Percentiles rank a stretch among this genome's conserved stretches.
phyloP scores from a whole-genome alignment of 2,329 filamentous ascomycete genomes.

The Alternaria hordeiaustralica region DNA sequence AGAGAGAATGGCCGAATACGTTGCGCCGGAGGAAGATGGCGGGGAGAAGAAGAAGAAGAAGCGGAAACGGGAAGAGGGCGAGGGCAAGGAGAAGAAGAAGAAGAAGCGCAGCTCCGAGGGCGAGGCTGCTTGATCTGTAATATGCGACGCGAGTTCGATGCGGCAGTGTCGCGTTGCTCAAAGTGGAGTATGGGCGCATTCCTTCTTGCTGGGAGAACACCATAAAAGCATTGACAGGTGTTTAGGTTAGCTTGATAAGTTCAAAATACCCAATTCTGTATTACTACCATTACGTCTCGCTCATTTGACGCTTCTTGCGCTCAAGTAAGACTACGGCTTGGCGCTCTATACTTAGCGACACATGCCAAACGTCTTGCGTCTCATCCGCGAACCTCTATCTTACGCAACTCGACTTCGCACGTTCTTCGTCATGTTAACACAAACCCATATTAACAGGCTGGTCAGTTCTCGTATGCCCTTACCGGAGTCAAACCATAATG shows the following conservation, averaged over 20 bases:
- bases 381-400: slow-evolving; percentile 15
- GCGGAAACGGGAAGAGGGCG: slow-evolving; percentile 58
- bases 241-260: slow-evolving; percentile 29
- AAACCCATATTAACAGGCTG: background rate
- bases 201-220: background rate
- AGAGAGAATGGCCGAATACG: slow-evolving; percentile 83
- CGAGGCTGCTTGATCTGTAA: slow-evolving; percentile 21
- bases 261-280: slow-evolving; percentile 24
- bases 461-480: fast-evolving
- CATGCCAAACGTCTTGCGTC: slow-evolving; percentile 23
- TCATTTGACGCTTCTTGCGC: background rate
- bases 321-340: background rate
- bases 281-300: background rate
- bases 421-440: background rate
- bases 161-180: background rate
- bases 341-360: slow-evolving; percentile 17
- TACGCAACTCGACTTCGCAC: background rate
- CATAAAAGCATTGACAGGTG: slow-evolving; percentile 29
- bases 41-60: slow-evolving; percentile 55
- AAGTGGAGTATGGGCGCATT: background rate
- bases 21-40: slow-evolving; percentile 79
- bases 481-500: background rate
- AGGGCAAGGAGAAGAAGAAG: slow-evolving; percentile 53
- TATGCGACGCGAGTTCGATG: background rate
- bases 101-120: slow-evolving; percentile 40